These are phyloP conservation scores for Neonectria punicea DNA, from an alignment of 2,329 filamentous ascomycete species.

Conservation along the genomic window DNA sequence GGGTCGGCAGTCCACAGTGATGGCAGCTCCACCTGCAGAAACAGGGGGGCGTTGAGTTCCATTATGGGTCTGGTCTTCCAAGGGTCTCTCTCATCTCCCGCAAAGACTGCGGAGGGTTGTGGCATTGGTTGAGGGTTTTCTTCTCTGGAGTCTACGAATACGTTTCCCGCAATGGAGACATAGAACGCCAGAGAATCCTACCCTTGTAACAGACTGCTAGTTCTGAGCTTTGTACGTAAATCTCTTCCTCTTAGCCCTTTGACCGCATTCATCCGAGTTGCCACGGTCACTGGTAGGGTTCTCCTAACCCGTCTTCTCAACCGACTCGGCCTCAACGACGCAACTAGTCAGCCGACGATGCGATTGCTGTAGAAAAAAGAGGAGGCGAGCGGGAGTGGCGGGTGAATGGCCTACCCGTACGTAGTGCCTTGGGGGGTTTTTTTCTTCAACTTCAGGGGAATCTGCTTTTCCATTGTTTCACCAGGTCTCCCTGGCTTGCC, in stretches of 20 bases:
- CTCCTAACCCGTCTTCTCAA: slow-evolving; percentile 18
- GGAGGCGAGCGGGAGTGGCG: slow-evolving; percentile 23
- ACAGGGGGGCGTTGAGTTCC: slow-evolving; percentile 33
- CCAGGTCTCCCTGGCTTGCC: not conserved
- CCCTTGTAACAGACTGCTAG: not conserved
- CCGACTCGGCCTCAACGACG: slow-evolving; percentile 41
- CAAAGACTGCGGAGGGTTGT: slow-evolving; percentile 8
- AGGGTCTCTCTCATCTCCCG: slow-evolving; percentile 1
- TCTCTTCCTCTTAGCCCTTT: slow-evolving; percentile 22
- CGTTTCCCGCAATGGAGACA: no score
- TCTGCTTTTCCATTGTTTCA: not conserved
- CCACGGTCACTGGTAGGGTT: slow-evolving; percentile 40
- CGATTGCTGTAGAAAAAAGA: slow-evolving; percentile 15
- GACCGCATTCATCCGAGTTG: slow-evolving; percentile 36
- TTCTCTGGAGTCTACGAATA: not conserved
- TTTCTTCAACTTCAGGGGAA: slow-evolving; percentile 2
- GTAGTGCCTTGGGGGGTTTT: not conserved
- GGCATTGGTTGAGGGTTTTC: slow-evolving; percentile 13
- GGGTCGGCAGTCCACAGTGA: slow-evolving; percentile 37
- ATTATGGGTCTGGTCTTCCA: slow-evolving; percentile 18
- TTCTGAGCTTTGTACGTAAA: slow-evolving; percentile 13
- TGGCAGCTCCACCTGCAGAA: slow-evolving; percentile 35
- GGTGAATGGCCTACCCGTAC: not conserved
- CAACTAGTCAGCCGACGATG: slow-evolving; percentile 29
- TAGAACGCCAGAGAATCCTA: not conserved